Percentiles rank a stretch among this genome's conserved stretches.
phyloP scores from a whole-genome alignment of 768 basidiomycete genomes.

The Ephemerocybe angulata region DNA sequence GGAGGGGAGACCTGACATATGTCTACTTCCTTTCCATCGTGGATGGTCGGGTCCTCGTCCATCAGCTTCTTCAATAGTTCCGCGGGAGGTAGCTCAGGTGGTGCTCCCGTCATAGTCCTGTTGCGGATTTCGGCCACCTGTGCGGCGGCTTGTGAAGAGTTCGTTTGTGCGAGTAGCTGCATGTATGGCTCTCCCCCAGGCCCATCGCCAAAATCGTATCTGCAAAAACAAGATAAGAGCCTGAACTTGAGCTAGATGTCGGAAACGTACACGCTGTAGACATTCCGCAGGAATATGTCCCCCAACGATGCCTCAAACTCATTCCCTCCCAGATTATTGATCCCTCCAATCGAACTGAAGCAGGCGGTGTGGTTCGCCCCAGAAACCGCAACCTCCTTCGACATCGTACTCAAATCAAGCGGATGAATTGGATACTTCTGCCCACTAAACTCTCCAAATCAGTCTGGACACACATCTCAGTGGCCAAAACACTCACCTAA shows the following conservation, averaged over 20 bases:
- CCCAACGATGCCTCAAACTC: conserved; percentile 21
- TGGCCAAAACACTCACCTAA: conserved; percentile 30
- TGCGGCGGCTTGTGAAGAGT: neutral
- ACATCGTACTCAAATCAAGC: conserved; percentile 36
- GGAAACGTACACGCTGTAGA: conserved; percentile 10
- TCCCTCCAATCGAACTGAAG: conserved; percentile 26
- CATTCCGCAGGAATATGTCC: conserved; percentile 9
- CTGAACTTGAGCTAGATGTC: neutral
- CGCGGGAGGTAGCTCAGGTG: too few relatives aligned
- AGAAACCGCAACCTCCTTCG: conserved; percentile 18
- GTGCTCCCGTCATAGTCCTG: neutral
- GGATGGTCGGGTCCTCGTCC: too few relatives aligned
- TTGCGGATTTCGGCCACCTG: neutral
- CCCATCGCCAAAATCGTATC: conserved; percentile 1
- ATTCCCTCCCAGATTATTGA: conserved; percentile 20
- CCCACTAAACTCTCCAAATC: conserved; percentile 17
- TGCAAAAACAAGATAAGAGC: neutral
- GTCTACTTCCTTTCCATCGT: too few relatives aligned
- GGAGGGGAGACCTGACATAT: too few relatives aligned
- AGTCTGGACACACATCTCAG: neutral
- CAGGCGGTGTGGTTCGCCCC: conserved; percentile 38
- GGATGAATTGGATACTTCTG: conserved; percentile 39
- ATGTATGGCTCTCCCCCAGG: neutral
- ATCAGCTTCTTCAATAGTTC: too few relatives aligned
- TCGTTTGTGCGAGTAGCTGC: neutral